Evolutionary conservation across 2,329 filamentous ascomycete genomes (phyloP), one percentile per base, ranked within the genome.

Genomic region (Harringtonia lauricola): DNA sequence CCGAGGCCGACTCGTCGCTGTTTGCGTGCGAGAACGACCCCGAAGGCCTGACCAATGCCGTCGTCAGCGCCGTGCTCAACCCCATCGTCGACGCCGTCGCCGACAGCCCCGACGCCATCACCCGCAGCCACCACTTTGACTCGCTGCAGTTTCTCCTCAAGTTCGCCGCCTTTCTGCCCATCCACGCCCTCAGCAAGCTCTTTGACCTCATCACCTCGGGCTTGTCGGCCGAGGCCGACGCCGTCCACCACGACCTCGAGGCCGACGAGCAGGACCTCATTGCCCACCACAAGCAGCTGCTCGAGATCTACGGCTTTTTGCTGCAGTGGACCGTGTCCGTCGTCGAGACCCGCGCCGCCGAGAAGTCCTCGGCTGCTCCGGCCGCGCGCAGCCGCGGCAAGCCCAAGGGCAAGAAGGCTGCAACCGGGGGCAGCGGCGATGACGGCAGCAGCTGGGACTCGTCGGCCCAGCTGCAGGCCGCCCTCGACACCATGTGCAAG

Each of bases 71-170:
- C 51, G 80, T 92, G 18, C 70, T 98, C 49, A 94, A 98, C 59
- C 83, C 86, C 21, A 94, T 98, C 48, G 80, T 95, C 49, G 92
- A 96, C 61, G 83, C 86, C 26, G 79, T 98, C 24, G 88, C 89
- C 43, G 88, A 94, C 58, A 94, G 83, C 59, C 88, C 92, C 41
- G 90, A 95, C 64, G 84, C 85, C 47, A 82, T 98, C 52, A 81
- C 79, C 49, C 82, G 81, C 64, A 76, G 80, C 56, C 75, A 79
- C 41, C 76, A 82, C 51, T 89, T 96, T 67, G 90, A 98, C 68
- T 95, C 89, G 49, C 64, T 98, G 54, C 90, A 95, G 63, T 95
- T 95, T 59, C 70, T 98, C 47, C 74, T 98, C 68, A 98, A 98
- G 90, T 96, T 83, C 60, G 80, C 86, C 6, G 74, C 84, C 31